A percentile compares a stretch with the other conserved stretches of the same genome.
phyloP scores from a whole-genome alignment of 768 basidiomycete genomes.

The Lactifluus piperatus region DNA sequence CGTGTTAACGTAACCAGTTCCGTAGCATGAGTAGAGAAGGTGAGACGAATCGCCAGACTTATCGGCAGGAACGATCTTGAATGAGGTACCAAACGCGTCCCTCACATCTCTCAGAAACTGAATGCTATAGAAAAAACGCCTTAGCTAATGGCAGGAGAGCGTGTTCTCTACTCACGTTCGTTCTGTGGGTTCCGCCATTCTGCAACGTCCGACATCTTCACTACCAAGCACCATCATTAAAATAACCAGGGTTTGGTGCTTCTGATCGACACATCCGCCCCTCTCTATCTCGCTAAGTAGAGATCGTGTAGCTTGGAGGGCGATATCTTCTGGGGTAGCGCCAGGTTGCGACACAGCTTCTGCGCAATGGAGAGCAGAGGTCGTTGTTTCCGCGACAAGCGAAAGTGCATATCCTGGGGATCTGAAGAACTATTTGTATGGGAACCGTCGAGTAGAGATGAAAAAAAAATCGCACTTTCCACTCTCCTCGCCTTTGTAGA shows the following conservation, averaged over 20 bases:
- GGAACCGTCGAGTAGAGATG: background rate
- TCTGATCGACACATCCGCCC: constrained; percentile 87
- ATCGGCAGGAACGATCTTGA: constrained; percentile 74
- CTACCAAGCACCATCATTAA: constrained; percentile 94
- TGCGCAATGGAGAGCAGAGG: constrained; percentile 76
- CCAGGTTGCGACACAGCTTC: constrained; percentile 81
- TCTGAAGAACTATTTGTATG: constrained; percentile 32
- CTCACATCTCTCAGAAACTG: constrained; percentile 84
- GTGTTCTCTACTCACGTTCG: constrained; percentile 43
- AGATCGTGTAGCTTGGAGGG: constrained; percentile 66
- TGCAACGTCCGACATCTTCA: constrained; percentile 89
- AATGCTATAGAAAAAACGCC: constrained; percentile 43
- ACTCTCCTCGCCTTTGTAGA: constrained; percentile 95
- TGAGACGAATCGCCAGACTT: constrained; percentile 43
- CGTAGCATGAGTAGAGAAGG: constrained; percentile 82
- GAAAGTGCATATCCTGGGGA: constrained; percentile 95
- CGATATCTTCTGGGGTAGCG: constrained; percentile 88
- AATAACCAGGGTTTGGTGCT: constrained; percentile 80
- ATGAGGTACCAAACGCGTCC: constrained; percentile 80
- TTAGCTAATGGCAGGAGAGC: constrained; percentile 7
- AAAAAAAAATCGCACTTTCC: constrained; percentile 63
- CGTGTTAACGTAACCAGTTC: constrained; percentile 85
- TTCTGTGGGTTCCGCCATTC: constrained; percentile 74
- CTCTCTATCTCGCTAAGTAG: constrained; percentile 69
- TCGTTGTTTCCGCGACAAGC: constrained; percentile 87